A percentile compares a stretch with the other conserved stretches of the same genome.
Conservation (phyloP, 495 filamentous ascomycete species). For the Xylaria intraflava region DNA sequence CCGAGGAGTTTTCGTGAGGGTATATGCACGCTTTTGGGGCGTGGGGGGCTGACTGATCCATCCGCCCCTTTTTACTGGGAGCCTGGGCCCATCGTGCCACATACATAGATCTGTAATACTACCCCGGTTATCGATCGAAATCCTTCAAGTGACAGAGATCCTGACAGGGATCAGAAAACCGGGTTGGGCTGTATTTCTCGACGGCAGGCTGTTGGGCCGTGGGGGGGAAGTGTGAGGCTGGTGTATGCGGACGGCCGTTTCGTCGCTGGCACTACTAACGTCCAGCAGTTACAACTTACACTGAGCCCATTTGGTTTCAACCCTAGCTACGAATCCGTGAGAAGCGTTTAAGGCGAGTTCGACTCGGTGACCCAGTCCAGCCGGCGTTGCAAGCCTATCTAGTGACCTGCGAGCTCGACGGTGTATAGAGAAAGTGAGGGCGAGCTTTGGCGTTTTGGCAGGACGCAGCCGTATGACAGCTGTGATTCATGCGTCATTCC, state of each 20-base stretch:
- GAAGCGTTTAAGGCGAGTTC: not conserved
- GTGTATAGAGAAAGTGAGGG: not conserved
- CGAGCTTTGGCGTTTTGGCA: not conserved
- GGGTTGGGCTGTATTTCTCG: conserved; percentile 9
- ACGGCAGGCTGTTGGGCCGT: conserved; percentile 9
- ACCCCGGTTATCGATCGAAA: conserved; percentile 13
- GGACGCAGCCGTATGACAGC: not conserved
- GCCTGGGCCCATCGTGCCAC: not conserved
- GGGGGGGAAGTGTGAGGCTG: conserved; percentile 11
- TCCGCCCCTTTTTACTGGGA: conserved; percentile 4
- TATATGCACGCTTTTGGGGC: not conserved
- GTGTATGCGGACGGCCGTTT: conserved; percentile 9
- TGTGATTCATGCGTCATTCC: not conserved
- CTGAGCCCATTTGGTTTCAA: not conserved
- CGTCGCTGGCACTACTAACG: not conserved
- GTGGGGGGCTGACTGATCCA: not conserved
- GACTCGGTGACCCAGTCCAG: not conserved
- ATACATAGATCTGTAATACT: conserved; percentile 10
- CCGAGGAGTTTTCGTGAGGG: not conserved
- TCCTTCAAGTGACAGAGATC: conserved; percentile 3
- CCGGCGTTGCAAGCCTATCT: not conserved
- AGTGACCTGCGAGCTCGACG: not conserved
- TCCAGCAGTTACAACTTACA: not conserved
- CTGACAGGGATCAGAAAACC: conserved; percentile 4
- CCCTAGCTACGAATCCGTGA: not conserved